Base-by-base conservation (phyloP, 176 grass and related monocot species). In the Eragrostis nindensis region DNA sequence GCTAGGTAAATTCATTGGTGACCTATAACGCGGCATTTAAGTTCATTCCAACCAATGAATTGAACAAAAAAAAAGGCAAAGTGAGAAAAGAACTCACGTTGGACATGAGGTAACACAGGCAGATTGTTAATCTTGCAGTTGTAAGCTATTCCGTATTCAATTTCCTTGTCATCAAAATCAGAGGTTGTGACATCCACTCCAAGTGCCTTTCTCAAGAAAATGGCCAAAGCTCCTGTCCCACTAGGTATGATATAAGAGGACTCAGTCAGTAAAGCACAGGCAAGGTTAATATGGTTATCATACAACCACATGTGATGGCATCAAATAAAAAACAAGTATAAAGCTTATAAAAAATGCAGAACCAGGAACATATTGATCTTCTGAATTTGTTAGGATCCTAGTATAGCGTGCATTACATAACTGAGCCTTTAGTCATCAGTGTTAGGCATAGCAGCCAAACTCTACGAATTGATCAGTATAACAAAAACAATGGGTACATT, bases 151-250 rank as follows among this genome's bases (percentile, higher is more conserved):
- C 91, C 92, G 53, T 87, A 76, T 84, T 95, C 87, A 47, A 95
- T 95, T 62, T 95, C 89, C 66, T 48, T 57, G 79, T 92, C 92
- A 52, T 87, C 84, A 71, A 87, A 95, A 79, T 95, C 92, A 71
- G 89, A 90, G 2, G 92, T 95, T 32, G 87, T 95, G 73, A 92
- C 92, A 67, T 95, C 92, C 29, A 95, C 77, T 49, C 74, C 80
- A 83, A 90, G 83, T 50, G 84, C 87, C 81, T 38, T 90, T 24
- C 16, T 53, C 36, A 92, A 62, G 81, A 95, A 95, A 46, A 92
- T 90, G 21, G 92, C 87, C 59, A 95, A 84, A 82, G 89, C 92
- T 86, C 92, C 89, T 21, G 87, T 95, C 54, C 89, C 92, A 80
- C 93, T 95, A 53, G 17, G 32, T 36, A 36, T 36, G 32, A 57